phyloP scores from a whole-genome alignment of 805 yeast species.

The Starmerella apis region DNA sequence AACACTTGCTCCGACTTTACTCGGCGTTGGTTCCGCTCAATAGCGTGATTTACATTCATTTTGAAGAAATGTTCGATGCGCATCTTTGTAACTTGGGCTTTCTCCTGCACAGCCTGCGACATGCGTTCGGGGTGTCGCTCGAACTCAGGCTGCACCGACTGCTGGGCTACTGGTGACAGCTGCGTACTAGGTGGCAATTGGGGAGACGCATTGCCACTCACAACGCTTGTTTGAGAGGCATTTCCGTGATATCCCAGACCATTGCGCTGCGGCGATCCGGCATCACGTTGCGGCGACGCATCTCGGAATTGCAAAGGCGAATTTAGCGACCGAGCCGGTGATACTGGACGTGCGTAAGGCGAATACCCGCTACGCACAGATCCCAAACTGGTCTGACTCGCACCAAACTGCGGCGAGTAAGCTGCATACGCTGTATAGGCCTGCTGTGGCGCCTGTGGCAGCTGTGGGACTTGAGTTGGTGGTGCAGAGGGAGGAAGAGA shows the following conservation, averaged over 20 bases:
- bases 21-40: slow-evolving; percentile 89
- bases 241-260: slow-evolving; percentile 17
- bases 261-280: slow-evolving; percentile 2
- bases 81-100: slow-evolving; percentile 72
- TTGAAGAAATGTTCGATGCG: slow-evolving; percentile 77
- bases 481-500: not conserved
- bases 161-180: slow-evolving; percentile 6
- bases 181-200: slow-evolving; percentile 6
- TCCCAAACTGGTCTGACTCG: slow-evolving; percentile 20
- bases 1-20: slow-evolving; percentile 70
- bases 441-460: slow-evolving; percentile 14
- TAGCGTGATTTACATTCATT: slow-evolving; percentile 78
- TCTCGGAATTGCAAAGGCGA: slow-evolving; percentile 20
- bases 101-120: slow-evolving; percentile 66
- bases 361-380: slow-evolving; percentile 13
- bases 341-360: slow-evolving; percentile 9
- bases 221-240: slow-evolving; percentile 18
- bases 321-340: slow-evolving; percentile 18
- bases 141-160: slow-evolving; percentile 28
- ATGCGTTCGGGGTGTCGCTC: slow-evolving; percentile 74
- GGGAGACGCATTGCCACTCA: slow-evolving; percentile 9
- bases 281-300: slow-evolving; percentile 14
- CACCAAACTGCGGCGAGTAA: slow-evolving; percentile 19
- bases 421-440: slow-evolving; percentile 14
- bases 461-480: not conserved